Conservation (phyloP, 441 rosid species). For the Aleurites moluccanus region DNA sequence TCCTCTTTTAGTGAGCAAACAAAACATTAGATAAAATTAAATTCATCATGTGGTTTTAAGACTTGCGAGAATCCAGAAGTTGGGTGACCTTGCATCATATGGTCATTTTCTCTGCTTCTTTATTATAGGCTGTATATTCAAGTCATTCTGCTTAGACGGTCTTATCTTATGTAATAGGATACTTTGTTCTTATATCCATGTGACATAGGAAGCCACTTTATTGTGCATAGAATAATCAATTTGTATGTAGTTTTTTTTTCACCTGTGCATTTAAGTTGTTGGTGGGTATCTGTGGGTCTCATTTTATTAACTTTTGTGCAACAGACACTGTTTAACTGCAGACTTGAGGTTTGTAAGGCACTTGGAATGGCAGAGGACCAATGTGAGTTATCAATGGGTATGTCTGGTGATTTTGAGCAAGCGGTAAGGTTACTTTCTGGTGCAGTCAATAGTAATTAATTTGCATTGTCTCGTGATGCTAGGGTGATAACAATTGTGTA, state of each 20-base stretch:
- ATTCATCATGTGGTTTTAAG: background rate
- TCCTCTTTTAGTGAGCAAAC: background rate
- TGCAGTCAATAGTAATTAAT: background rate
- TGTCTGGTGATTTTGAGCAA: conserved; percentile 89
- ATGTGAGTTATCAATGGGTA: conserved; percentile 90
- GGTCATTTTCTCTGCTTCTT: background rate
- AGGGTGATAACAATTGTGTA: too few species aligned
- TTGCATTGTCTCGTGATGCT: background rate
- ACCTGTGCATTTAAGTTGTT: background rate
- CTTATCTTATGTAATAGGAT: background rate
- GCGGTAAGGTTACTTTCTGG: conserved; percentile 47
- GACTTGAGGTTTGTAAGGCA: conserved; percentile 74
- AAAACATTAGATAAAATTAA: background rate
- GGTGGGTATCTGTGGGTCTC: conserved; percentile 5
- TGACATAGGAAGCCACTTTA: background rate
- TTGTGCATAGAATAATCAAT: background rate
- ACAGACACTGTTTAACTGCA: conserved; percentile 68
- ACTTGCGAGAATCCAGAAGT: background rate
- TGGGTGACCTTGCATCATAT: background rate
- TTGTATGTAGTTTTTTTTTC: conserved; percentile 1
- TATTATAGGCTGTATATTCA: background rate
- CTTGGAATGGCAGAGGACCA: conserved; percentile 63
- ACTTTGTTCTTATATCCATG: background rate
- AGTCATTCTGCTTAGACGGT: background rate
- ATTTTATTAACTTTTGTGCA: conserved; percentile 15